Base-by-base conservation (phyloP, 2,329 filamentous ascomycete species). In the Ceratocystis smalleyi region DNA sequence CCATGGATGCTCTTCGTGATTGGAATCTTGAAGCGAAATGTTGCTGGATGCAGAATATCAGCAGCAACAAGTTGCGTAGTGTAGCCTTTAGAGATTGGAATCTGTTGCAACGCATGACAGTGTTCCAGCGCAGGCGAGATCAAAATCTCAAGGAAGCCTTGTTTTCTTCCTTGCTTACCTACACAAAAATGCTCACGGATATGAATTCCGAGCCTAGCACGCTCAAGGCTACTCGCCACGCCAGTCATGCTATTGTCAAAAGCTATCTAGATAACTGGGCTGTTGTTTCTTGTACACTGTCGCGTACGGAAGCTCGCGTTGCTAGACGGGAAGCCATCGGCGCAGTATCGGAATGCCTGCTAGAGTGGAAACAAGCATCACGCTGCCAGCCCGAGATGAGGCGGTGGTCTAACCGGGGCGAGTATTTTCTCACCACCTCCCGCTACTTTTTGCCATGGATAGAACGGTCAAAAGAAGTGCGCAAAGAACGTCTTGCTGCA, bases 401-500 rank as follows among this genome's bases (percentile, higher is more conserved):
- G 43, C 62, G 67, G 15, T 68, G 67, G 67, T 67, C 67, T 3
- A 51, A 17, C 10, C 62, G 67, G 19, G 67, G 67, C 17, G 60
- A 64, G 57, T 68, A 63, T 32, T 75, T 72, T 68, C 64, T 71
- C 19, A 68, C 70, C 17, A 71, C 72, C 1, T 67, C 65, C 7
- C 67, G 68, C 30, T 63, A 66, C 2, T 70, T 74, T 40, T 68
- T 72, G 15, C 67, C 64, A 19, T 76, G 75, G 75, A 64, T 69
- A 6, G 66, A 67, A 40, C 65, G 64, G 2, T 64, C 69, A 12
- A 67, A 69, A 63, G 30, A 67, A 22, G 68, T 71, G 30, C 63
- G 70, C 40, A 67, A 68, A 24, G 66, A 65, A 51, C 68, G 68
- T 24, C 55, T 68, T 2, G 64, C 66, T 22, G 62, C 60, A 4